Evolutionary conservation across 2,329 filamentous ascomycete species (phyloP), one percentile per base, ranked within the genome.

Genomic region (Colletotrichum truncatum): DNA sequence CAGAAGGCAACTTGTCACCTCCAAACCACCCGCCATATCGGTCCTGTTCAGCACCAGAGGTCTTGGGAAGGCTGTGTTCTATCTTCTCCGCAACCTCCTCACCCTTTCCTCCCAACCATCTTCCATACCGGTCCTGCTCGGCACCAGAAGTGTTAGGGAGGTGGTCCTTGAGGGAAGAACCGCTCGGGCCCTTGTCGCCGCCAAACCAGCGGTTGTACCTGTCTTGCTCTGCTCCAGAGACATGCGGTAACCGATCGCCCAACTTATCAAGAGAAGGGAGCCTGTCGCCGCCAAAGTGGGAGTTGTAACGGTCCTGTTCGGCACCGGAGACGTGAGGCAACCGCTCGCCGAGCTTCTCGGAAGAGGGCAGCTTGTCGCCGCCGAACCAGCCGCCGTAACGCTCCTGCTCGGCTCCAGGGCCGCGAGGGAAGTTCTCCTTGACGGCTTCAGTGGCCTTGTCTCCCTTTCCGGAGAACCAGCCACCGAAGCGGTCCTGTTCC

Each of bases 401-500:
- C n/a, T 72, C 71, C 45, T 73, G 69, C 14, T 73, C 71, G 3
- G 71, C 71, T 14, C 52, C 72, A 1, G 58, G 23, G 16, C 56
- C 51, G n/a, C 48, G 39, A 3, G 58, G 54, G 3, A 58, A 16
- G 4, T 53, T 69, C 7, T 68, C 59, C 16, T 67, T 68, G 12
- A 71, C 7, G 25, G 51, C 23, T 6, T 67, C 39, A 9, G 60
- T 48, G 9, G 65, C 64, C 6, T 68, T 26, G 32, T 58, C 11
- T 7, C 23, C 63, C 26, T 57, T 62, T 9, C 60, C 62, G 32
- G 45, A 23, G 39, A 65, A 65, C 62, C 62, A 65, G 38, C 59
- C 51, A 23, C 53, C 58, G 32, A 53, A 66, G 25, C 58, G 51
- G 25, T 66, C 64, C 26, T 66, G 64, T 12, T 66, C 65, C 0